phyloP scores from a whole-genome alignment of 2,329 filamentous ascomycete species.

The Madurella fahalii region DNA sequence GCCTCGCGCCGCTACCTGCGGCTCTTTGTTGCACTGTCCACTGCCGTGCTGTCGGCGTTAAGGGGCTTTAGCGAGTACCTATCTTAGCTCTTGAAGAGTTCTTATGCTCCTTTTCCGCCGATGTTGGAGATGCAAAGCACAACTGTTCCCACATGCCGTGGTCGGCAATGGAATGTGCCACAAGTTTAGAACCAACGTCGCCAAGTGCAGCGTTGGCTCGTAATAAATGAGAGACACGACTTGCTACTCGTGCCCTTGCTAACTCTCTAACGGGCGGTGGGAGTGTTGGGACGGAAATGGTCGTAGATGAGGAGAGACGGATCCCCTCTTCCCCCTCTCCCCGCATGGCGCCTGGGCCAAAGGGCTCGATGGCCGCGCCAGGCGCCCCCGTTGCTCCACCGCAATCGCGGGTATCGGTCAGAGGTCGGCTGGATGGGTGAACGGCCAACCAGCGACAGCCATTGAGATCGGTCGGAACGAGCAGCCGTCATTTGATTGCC shows the following conservation, averaged over 20 bases:
- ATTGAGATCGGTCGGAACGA: constrained; percentile 3
- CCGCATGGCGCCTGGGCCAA: neutral
- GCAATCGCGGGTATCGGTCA: neutral
- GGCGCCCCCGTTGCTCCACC: neutral
- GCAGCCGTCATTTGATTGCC: constrained; percentile 1
- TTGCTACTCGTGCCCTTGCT: too few relatives aligned
- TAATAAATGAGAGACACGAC: too few relatives aligned
- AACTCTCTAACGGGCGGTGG: too few relatives aligned
- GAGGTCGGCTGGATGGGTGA: neutral
- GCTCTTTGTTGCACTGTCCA: constrained; percentile 4
- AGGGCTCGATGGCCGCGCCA: neutral
- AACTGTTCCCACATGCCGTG: too few relatives aligned
- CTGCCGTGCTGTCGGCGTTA: neutral
- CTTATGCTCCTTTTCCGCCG: too few relatives aligned
- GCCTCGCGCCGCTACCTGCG: neutral
- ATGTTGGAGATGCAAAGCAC: too few relatives aligned
- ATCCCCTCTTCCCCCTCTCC: neutral
- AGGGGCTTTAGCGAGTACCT: neutral
- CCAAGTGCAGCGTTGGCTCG: too few relatives aligned
- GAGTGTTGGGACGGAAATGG: too few relatives aligned
- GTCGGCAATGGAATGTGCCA: too few relatives aligned
- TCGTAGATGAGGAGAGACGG: neutral
- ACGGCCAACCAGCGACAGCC: neutral
- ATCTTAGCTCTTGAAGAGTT: neutral
- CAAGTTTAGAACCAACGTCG: too few relatives aligned